Percentiles rank a stretch among this genome's conserved stretches.
These are phyloP conservation scores for Salix purpurea DNA, from an alignment of 345 rosid genomes.

Conservation along the genomic window DNA sequence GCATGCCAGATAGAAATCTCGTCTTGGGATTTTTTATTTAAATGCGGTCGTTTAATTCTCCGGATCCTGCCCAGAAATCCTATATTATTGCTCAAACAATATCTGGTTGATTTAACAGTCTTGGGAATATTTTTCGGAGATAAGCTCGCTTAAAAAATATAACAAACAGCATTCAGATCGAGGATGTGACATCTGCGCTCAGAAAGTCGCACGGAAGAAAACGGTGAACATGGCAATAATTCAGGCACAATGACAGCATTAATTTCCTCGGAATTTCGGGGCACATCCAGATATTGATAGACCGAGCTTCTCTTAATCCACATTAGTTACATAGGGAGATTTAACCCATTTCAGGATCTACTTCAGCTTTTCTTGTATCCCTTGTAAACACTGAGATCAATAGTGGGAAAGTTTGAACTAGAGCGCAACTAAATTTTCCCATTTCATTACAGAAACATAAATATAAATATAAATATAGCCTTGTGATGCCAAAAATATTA, in stretches of 20 bases:
- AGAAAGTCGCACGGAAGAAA: not conserved
- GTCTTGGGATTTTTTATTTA: not conserved
- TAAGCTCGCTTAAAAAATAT: not conserved
- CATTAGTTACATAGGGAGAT: not conserved
- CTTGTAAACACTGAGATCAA: not conserved
- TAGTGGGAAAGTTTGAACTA: not conserved
- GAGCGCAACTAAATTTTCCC: not conserved
- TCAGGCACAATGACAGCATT: not conserved
- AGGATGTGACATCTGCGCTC: not conserved
- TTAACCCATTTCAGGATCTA: not conserved
- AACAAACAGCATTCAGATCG: not conserved
- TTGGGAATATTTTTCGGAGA: not conserved
- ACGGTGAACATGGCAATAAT: not conserved
- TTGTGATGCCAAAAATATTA: not conserved
- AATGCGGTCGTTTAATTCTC: not conserved
- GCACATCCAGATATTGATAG: not conserved
- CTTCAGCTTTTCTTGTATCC: not conserved
- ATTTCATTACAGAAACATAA: conserved; percentile 11
- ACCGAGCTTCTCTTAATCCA: not conserved
- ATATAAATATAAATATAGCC: conserved; percentile 5
- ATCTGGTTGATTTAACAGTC: not conserved
- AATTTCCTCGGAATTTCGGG: not conserved
- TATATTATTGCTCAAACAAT: not conserved
- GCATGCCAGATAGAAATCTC: not conserved
- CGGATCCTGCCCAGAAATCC: not conserved